Conservation (phyloP, 352 stramenopile genomes). For the Pythium monospermum region DNA sequence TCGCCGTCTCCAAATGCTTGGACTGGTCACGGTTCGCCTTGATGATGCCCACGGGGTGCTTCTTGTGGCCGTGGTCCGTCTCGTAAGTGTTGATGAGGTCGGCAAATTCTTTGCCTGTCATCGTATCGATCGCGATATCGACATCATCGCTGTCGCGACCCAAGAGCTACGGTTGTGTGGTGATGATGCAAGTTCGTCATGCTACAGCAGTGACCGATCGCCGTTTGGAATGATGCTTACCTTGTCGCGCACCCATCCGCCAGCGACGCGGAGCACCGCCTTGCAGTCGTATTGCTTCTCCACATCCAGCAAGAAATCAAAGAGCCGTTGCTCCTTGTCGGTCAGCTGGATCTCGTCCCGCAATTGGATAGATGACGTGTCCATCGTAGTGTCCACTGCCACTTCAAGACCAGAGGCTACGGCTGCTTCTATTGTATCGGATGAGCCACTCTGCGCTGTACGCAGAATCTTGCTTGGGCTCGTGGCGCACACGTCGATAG, state of each 20-base stretch:
- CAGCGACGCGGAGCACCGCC: slow-evolving; percentile 92
- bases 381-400: neutral
- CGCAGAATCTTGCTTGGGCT: slow-evolving; percentile 14
- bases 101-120: slow-evolving; percentile 94
- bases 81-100: slow-evolving; percentile 68
- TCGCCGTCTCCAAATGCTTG: slow-evolving; percentile 98
- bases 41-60: slow-evolving; percentile 59
- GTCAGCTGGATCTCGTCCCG: slow-evolving; percentile 36
- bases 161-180: slow-evolving; percentile 78
- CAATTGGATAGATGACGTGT: slow-evolving; percentile 2
- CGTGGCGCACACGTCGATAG: neutral
- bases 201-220: no score
- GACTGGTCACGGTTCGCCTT: slow-evolving; percentile 91
- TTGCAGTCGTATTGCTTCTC: slow-evolving; percentile 40
- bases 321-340: slow-evolving; percentile 46
- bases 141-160: slow-evolving; percentile 90
- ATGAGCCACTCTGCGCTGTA: neutral
- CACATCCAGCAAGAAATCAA: slow-evolving; percentile 56
- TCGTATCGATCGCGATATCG: slow-evolving; percentile 97
- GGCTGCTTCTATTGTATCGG: neutral
- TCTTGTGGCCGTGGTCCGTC: slow-evolving; percentile 38
- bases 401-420: slow-evolving; percentile 1
- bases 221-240: no score
- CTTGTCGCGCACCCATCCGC: slow-evolving; percentile 99
- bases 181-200: no score